Evolutionary conservation across 495 filamentous ascomycete genomes (phyloP), one percentile per base, ranked within the genome.

Genomic region (Neurospora hispaniola): DNA sequence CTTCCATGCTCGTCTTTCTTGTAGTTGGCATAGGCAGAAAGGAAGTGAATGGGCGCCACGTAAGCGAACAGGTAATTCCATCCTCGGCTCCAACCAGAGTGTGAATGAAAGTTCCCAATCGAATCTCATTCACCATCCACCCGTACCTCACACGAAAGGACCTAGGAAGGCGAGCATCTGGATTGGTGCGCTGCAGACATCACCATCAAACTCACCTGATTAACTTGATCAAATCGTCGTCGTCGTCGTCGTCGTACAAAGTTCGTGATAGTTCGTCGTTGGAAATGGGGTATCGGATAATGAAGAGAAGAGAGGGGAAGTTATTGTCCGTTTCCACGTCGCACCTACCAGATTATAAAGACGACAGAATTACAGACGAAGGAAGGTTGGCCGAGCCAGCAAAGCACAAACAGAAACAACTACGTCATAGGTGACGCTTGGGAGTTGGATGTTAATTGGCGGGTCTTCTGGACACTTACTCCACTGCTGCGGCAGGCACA

Each of bases 381-480:
- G 23, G 48, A 66, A 35, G 23, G 27, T 27, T 27, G 48, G 48
- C 20, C 1, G 54, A 66, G 54, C 27, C 48, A 59, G 48, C 48
- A 16, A 16, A 31, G n/a, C 48, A 35, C 54, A 62, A 62, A 18
- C 54, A 66, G 54, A 62, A 62, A 46, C 71, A 18, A 69, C 43
- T 76, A 79, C 75, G 76, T 78, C 76, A 76, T 76, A 76, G 46
- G 76, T 79, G 77, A 79, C 73, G 77, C 73, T 74, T 54, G 6
- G 23, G 20, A 27, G 27, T 14, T 59, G 48, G 1, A 27, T 27
- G 27, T 1, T 59, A 27, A 59, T 59, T 59, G 48, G 48, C 27
- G 23, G 54, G 3, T 66, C 54, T 7, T 14, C 8, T 35, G 4
- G 14, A 2, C 1, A 18, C 14, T 66, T 18, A 4, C 27, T 66